Base-by-base conservation (phyloP, 768 basidiomycete species). In the Boletus barrowsii region DNA sequence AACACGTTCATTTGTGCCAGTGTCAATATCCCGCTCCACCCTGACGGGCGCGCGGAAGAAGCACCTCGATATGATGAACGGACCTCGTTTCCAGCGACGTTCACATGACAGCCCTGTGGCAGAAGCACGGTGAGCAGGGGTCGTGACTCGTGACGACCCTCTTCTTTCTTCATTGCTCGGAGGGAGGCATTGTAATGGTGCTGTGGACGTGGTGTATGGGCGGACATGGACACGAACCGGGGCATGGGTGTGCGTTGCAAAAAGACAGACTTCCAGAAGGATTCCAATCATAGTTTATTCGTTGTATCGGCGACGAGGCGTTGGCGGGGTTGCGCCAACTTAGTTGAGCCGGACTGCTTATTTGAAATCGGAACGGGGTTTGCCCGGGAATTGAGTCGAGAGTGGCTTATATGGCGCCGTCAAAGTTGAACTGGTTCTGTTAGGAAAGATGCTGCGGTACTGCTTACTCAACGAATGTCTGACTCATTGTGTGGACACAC, bases 61-160 rank as follows among this genome's bases (percentile, higher is more conserved):
- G 30, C 6, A 3, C 1, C 14, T 22, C 32, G 9, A 44, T 44
- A 32, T 35, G 33, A 35, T 10, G 33, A 13, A 14, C 14, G 33
- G 30, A 17, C 51, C 37, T 52, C 44, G 29, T 45, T 59, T 45
- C 37, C 8, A 36, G 36, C 43, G 43, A 51, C 20, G 8, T 51
- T 63, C 64, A 53, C 53, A 51, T 51, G n/a, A 37, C 45, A 20
- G 22, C 54, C 26, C 26, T 57, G 58, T 60, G 64, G 55, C 55
- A 59, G 52, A 51, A 35, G 44, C 58, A 48, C 58, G 37, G 51
- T 49, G 45, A 10, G 8, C 37, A 26, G 22, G 18, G 41, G 29
- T 41, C 42, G 56, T 33, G 41, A 53, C 33, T 41, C 42, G 56
- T 33, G 41, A 53, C 33, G 15, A 36, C 54, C 60, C 55, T 33